A percentile compares a stretch with the other conserved stretches of the same genome.
phyloP scores from a whole-genome alignment of 2,329 filamentous ascomycete genomes.

The Microdochium trichocladiopsis region DNA sequence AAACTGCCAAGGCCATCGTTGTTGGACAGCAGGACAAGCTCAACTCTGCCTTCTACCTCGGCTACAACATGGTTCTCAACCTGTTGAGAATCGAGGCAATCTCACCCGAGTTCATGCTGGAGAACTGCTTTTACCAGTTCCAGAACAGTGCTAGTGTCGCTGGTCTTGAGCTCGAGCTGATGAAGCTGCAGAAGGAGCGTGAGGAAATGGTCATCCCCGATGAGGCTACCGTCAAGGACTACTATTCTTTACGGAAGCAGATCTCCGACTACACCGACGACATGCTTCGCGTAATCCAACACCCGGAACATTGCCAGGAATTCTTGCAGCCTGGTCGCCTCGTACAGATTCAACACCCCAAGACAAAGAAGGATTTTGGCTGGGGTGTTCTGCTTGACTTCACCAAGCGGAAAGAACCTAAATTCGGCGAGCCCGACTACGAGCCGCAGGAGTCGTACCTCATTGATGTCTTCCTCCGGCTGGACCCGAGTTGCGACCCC shows the following conservation, averaged over 20 bases:
- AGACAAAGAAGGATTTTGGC: slow-evolving; percentile 70
- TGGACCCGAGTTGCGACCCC: slow-evolving; percentile 42
- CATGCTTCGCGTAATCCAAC: slow-evolving; percentile 86
- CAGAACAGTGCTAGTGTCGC: slow-evolving; percentile 89
- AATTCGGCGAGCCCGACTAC: slow-evolving; percentile 61
- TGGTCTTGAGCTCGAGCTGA: slow-evolving; percentile 74
- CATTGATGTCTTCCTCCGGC: slow-evolving; percentile 70
- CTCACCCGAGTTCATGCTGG: slow-evolving; percentile 97
- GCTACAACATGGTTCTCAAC: slow-evolving; percentile 99
- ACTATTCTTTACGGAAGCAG: slow-evolving; percentile 83
- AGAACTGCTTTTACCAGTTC: slow-evolving; percentile 96
- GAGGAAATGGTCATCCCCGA: slow-evolving; percentile 72
- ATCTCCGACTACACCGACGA: slow-evolving; percentile 79
- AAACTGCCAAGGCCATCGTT: slow-evolving; percentile 90
- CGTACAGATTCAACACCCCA: slow-evolving; percentile 73
- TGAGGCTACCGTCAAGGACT: slow-evolving; percentile 85
- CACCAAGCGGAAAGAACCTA: slow-evolving; percentile 55
- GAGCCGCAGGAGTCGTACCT: slow-evolving; percentile 71
- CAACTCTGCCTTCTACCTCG: slow-evolving; percentile 94
- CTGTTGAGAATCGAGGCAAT: slow-evolving; percentile 97
- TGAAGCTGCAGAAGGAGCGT: slow-evolving; percentile 68
- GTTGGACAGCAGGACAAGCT: slow-evolving; percentile 94
- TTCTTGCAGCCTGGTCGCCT: slow-evolving; percentile 86
- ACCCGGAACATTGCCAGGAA: slow-evolving; percentile 77
- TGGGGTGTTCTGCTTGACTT: slow-evolving; percentile 88